Percentiles rank a stretch among this genome's conserved stretches.
phyloP scores from a whole-genome alignment of 345 rosid genomes.

The Eucalyptus lansdowneana region DNA sequence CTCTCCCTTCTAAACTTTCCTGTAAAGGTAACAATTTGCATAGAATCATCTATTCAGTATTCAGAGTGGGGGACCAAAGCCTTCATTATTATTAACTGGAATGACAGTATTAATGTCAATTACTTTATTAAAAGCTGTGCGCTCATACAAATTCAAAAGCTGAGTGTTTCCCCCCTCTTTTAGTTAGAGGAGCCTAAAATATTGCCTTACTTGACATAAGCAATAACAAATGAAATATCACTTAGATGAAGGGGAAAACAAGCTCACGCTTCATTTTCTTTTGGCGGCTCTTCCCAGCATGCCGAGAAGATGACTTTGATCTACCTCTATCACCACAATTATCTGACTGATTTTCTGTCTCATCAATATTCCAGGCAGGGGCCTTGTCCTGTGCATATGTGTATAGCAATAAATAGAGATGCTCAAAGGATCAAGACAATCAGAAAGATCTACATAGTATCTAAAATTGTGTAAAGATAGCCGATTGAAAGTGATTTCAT shows the following conservation, averaged over 20 bases:
- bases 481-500: background rate
- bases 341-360: background rate
- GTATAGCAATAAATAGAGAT: background rate
- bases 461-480: background rate
- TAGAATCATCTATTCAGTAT: background rate
- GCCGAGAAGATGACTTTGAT: constrained; percentile 11
- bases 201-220: background rate
- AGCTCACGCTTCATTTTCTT: constrained; percentile 35
- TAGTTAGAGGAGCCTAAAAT: background rate
- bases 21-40: background rate
- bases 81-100: background rate
- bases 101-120: background rate
- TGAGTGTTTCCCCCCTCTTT: background rate
- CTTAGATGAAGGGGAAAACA: background rate
- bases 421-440: background rate
- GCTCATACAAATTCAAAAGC: background rate
- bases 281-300: constrained; percentile 5
- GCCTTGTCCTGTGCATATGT: constrained; percentile 17
- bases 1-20: constrained; percentile 30
- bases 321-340: constrained; percentile 1
- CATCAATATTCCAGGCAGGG: constrained; percentile 13
- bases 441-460: background rate
- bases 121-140: background rate
- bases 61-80: background rate
- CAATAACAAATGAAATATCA: background rate